Evolutionary conservation across 306 rosid genomes (phyloP).

Genomic region (Malus sieversii): DNA sequence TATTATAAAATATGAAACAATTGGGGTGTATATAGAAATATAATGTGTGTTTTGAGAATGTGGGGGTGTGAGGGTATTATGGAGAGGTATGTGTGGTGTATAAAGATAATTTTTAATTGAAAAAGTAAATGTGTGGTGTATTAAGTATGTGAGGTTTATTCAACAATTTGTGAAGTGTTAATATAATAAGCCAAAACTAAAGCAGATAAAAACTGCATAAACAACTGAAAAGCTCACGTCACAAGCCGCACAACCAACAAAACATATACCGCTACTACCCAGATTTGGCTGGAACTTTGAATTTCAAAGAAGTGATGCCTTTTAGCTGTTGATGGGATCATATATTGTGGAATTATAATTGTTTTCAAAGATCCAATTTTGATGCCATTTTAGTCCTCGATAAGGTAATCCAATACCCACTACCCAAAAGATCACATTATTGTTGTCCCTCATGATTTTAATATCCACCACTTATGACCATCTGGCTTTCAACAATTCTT

Average conservation of each 20-base stretch:
- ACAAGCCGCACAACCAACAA: too few relatives aligned
- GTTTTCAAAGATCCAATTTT: constrained; percentile 5
- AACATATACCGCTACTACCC: neutral
- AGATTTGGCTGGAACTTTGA: neutral
- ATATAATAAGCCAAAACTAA: too few relatives aligned
- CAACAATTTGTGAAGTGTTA: too few relatives aligned
- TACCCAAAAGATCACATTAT: constrained; percentile 15
- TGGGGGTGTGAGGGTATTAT: too few relatives aligned
- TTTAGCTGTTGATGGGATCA: neutral
- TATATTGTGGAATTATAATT: neutral
- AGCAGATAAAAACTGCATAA: neutral
- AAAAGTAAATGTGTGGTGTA: too few relatives aligned
- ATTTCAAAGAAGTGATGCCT: neutral
- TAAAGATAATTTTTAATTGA: too few relatives aligned
- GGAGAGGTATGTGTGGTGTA: too few relatives aligned
- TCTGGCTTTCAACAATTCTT: neutral
- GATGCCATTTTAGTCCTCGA: constrained; percentile 11
- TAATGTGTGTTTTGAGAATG: too few relatives aligned
- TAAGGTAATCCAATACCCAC: constrained; percentile 25
- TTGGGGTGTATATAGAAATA: too few relatives aligned
- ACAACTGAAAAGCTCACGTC: too few relatives aligned
- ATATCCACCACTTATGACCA: neutral
- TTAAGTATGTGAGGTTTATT: too few relatives aligned
- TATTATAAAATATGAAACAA: too few relatives aligned
- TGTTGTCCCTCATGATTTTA: neutral